Conservation (phyloP, 805 yeast species). For the Nakazawaea holstii region DNA sequence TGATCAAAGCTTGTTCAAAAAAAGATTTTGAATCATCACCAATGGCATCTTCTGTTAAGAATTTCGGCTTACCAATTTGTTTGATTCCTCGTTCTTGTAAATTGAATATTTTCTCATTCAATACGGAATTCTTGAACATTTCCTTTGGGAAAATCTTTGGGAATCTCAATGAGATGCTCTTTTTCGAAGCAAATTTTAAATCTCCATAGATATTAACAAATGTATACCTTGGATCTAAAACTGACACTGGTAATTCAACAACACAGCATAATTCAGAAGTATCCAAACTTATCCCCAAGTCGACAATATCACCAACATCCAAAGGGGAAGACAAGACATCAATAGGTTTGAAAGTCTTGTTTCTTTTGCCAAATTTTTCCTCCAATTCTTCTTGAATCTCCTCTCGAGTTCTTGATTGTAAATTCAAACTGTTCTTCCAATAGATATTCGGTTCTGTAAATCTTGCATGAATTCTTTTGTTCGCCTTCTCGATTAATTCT, state of each 20-base stretch:
- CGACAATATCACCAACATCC: conserved; percentile 60
- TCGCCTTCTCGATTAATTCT: conserved; percentile 17
- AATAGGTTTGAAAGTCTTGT: conserved; percentile 10
- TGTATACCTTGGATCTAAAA: conserved; percentile 51
- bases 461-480: conserved; percentile 18
- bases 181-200: conserved; percentile 40
- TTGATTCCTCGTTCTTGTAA: conserved; percentile 12
- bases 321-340: conserved; percentile 25
- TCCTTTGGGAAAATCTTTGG: conserved; percentile 44
- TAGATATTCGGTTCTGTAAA: conserved; percentile 23
- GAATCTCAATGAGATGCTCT: conserved; percentile 42
- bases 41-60: conserved; percentile 22
- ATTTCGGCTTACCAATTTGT: conserved; percentile 28
- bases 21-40: background rate
- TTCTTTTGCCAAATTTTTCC: conserved; percentile 15
- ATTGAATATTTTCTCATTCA: conserved; percentile 23
- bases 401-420: conserved; percentile 13
- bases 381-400: conserved; percentile 11
- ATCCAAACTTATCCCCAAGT: conserved; percentile 35
- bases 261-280: conserved; percentile 47
- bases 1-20: conserved; percentile 10
- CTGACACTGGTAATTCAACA: conserved; percentile 43
- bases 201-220: conserved; percentile 55
- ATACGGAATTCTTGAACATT: conserved; percentile 26
- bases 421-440: conserved; percentile 21